Evolutionary conservation across 208 protist species (phyloP).

Genomic region (Angomonas desouzai): DNA sequence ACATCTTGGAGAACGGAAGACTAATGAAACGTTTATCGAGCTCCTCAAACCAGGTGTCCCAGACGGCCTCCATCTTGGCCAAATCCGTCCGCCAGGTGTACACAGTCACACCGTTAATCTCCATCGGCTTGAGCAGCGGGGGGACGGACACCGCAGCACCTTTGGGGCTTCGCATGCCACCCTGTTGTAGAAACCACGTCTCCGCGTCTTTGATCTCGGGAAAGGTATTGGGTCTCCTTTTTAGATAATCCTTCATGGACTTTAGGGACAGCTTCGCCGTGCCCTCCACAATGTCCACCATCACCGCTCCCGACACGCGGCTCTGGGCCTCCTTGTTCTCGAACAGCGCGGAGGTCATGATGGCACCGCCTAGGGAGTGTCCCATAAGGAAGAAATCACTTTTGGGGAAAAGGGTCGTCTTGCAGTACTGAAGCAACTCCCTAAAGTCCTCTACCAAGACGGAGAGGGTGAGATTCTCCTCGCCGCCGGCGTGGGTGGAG

Average conservation of each 20-base stretch:
- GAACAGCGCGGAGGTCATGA: slow-evolving; percentile 53
- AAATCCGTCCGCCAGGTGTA: slow-evolving; percentile 71
- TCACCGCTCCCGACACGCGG: slow-evolving; percentile 52
- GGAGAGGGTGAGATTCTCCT: slow-evolving; percentile 57
- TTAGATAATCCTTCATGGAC: slow-evolving; percentile 80
- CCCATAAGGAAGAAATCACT: slow-evolving; percentile 67
- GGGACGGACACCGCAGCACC: slow-evolving; percentile 73
- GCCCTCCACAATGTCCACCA: slow-evolving; percentile 91
- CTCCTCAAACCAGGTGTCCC: slow-evolving; percentile 86
- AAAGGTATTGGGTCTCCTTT: slow-evolving; percentile 66
- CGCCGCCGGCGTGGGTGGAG: slow-evolving; percentile 60
- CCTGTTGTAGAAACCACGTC: slow-evolving; percentile 72
- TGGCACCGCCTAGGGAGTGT: slow-evolving; percentile 85
- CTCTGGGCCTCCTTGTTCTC: slow-evolving; percentile 18
- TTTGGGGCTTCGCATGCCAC: slow-evolving; percentile 61
- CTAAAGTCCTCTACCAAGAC: slow-evolving; percentile 68
- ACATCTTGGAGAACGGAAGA: slow-evolving; percentile 76
- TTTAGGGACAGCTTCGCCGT: slow-evolving; percentile 74
- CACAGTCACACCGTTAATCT: slow-evolving; percentile 27
- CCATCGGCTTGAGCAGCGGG: slow-evolving; percentile 40
- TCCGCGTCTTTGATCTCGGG: slow-evolving; percentile 50
- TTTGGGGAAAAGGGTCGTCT: slow-evolving; percentile 34
- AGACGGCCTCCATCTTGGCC: slow-evolving; percentile 56
- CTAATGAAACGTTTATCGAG: slow-evolving; percentile 79
- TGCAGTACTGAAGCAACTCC: slow-evolving; percentile 35